Evolutionary conservation across 2,329 filamentous ascomycete genomes (phyloP).

Genomic region (Ramularia endophylla): DNA sequence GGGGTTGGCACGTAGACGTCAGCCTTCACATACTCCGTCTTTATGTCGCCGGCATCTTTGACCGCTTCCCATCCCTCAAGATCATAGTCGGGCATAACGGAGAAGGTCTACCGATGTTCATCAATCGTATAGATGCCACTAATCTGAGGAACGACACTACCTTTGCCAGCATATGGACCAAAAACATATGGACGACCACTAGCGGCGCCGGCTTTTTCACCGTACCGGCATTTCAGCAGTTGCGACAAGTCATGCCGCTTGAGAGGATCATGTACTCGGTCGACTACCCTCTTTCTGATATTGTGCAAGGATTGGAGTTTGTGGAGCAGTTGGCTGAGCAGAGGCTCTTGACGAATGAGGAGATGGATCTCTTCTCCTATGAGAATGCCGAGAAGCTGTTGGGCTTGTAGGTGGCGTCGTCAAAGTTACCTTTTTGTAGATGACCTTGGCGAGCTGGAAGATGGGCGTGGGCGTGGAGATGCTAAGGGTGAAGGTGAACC

Average conservation of each 20-base stretch:
- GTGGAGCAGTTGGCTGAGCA: conserved; percentile 43
- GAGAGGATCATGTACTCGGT: conserved; percentile 52
- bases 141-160: conserved; percentile 2
- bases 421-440: no score
- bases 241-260: conserved; percentile 26
- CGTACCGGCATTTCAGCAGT: conserved; percentile 8
- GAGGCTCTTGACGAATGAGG: conserved; percentile 42
- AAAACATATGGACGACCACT: conserved; percentile 54
- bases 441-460: no score
- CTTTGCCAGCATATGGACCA: background rate
- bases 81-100: conserved; percentile 53
- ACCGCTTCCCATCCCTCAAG: conserved; percentile 48
- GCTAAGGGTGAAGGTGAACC: no score
- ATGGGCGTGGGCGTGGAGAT: no score
- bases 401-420: no score
- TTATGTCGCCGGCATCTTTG: conserved; percentile 50
- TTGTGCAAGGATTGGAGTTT: conserved; percentile 43
- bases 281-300: conserved; percentile 51
- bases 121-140: conserved; percentile 38
- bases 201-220: conserved; percentile 46
- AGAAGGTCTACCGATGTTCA: conserved; percentile 50
- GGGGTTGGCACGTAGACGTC: conserved; percentile 47
- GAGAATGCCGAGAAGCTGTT: conserved; percentile 46
- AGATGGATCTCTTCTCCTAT: conserved; percentile 43
- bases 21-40: conserved; percentile 46